Evolutionary conservation across 129 eudicot species (phyloP), one percentile per base, ranked within the genome.

Genomic region (Centaurea solstitialis): DNA sequence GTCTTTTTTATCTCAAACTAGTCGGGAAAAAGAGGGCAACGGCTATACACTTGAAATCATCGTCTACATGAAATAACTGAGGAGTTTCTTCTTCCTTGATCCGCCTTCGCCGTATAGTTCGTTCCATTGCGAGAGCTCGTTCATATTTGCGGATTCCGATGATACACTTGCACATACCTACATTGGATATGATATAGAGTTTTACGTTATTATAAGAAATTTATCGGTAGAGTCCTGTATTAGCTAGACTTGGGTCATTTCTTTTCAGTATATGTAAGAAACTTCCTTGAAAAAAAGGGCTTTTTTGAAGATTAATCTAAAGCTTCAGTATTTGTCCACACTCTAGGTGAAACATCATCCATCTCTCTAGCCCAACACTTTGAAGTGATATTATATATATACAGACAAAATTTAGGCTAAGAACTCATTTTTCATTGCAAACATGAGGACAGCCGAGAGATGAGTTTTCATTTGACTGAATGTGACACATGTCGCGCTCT

Each of bases 81-180:
- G 88, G 39, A 92, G 91, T 64, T 73, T 81, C 73, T 92, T 90
- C 94, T 94, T 94, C 78, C 97, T 84, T 39, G 98, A 94, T 9
- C 98, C 98, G 6, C 98, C 98, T 94, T 92, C 98, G 10, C 98
- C 98, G 7, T 92, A 94, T 53, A 94, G 81, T 65, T 94, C 98
- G 45, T 94, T 94, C 98, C 98, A 94, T 38, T 94, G 97, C 40
- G 78, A 83, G 73, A 94, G 97, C 88, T 92, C 97, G 40, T 83
- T 90, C 97, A 92, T 94, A 83, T 92, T 94, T 72, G 91, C 76
- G 0, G 98, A 94, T 77, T 94, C 98, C 22, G 97, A 88, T 79
- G 98, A 91, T 80, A 94, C 95, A 43, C 98, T 94, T 13, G 98
- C 98, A 83, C 97, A 90, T 61, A 94, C 98, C 98, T 94, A 80